Percentiles rank a stretch among this genome's conserved stretches.
phyloP scores from a whole-genome alignment of 1,139 yeast genomes.

The Nadsonia commutata region DNA sequence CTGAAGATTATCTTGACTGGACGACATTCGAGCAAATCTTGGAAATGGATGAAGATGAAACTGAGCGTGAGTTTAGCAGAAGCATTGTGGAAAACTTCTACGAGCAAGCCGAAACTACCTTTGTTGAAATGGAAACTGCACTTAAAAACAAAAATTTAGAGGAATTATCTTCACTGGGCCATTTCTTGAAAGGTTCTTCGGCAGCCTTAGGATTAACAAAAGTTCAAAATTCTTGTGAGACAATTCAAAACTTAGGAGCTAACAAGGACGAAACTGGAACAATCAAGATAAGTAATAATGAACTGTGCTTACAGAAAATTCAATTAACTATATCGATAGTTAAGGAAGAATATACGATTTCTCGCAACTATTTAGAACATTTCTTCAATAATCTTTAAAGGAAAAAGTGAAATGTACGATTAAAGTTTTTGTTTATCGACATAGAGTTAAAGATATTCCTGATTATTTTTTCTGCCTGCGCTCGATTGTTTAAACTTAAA shows the following conservation, averaged over 20 bases:
- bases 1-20: conserved; percentile 38
- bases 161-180: conserved; percentile 65
- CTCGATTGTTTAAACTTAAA: too few species aligned
- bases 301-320: conserved; percentile 17
- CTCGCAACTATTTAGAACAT: background rate
- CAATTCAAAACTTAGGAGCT: conserved; percentile 81
- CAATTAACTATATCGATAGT: conserved; percentile 15
- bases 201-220: conserved; percentile 81
- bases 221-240: conserved; percentile 77
- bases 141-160: conserved; percentile 36
- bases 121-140: conserved; percentile 51
- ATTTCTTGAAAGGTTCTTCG: conserved; percentile 87
- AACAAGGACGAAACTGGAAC: conserved; percentile 28
- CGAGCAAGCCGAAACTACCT: conserved; percentile 77
- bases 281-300: conserved; percentile 17
- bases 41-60: conserved; percentile 83
- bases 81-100: conserved; percentile 69
- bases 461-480: too few species aligned
- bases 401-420: too few species aligned
- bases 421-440: too few species aligned
- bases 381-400: background rate
- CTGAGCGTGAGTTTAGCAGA: conserved; percentile 63
- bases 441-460: too few species aligned
- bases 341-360: conserved; percentile 19
- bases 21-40: conserved; percentile 73